Evolutionary conservation across 2,329 filamentous ascomycete species (phyloP).

Genomic region (Penicillium hordei): DNA sequence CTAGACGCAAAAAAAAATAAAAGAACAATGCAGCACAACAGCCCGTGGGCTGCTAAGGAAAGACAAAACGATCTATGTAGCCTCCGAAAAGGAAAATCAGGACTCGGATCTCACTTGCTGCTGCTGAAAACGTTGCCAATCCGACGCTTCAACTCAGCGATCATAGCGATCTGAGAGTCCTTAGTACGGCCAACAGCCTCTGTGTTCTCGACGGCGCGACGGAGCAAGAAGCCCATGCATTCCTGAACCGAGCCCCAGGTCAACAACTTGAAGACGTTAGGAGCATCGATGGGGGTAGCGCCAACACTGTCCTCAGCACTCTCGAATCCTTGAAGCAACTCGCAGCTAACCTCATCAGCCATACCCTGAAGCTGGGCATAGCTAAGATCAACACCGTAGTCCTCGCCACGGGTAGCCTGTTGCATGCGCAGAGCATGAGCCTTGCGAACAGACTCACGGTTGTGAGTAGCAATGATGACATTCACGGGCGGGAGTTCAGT

Average conservation of each 20-base stretch:
- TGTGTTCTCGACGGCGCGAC: slow-evolving; percentile 71
- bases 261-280: slow-evolving; percentile 59
- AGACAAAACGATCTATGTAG: slow-evolving; percentile 1
- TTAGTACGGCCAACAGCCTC: slow-evolving; percentile 59
- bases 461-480: slow-evolving; percentile 61
- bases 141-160: slow-evolving; percentile 37
- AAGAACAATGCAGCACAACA: slow-evolving; percentile 18
- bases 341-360: slow-evolving; percentile 83
- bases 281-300: slow-evolving; percentile 34
- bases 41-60: slow-evolving; percentile 5
- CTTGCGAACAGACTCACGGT: slow-evolving; percentile 53
- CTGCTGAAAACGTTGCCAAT: slow-evolving; percentile 25
- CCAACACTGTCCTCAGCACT: slow-evolving; percentile 25
- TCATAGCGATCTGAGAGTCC: slow-evolving; percentile 41
- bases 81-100: slow-evolving; percentile 1
- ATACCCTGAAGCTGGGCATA: slow-evolving; percentile 91
- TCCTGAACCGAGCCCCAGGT: slow-evolving; percentile 61
- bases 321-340: slow-evolving; percentile 50
- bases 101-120: slow-evolving; percentile 15
- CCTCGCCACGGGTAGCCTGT: slow-evolving; percentile 49
- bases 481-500: slow-evolving; percentile 46
- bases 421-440: slow-evolving; percentile 49
- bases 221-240: slow-evolving; percentile 60
- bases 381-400: slow-evolving; percentile 46
- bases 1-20: slow-evolving; percentile 21